Base-by-base conservation (phyloP, 768 basidiomycete species). In the Naematelia encephala region DNA sequence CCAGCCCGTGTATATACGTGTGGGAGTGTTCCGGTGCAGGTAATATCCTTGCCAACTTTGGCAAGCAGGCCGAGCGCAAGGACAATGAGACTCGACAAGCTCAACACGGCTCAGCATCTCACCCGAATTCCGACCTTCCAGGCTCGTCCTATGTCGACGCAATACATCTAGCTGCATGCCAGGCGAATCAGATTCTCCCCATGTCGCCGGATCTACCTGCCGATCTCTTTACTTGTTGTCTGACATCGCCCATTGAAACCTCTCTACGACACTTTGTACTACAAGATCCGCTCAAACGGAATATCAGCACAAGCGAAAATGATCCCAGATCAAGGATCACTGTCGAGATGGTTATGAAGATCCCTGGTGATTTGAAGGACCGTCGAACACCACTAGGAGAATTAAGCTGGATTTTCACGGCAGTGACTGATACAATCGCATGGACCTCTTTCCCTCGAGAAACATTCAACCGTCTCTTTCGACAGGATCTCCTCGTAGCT, bases 1-100 rank as follows among this genome's bases (percentile, higher is more conserved):
- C 0, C 4, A 89, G 91, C 0, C 96, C 96, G 0, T 90, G 89
- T 27, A 90, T 98, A 26, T 98, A 93, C 75, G 90, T 99, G 54
- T 99, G 96, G 96, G 96, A 99, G 73, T 97, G 93, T 75, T 93
- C 91, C 1, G 90, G 90, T n/a, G 94, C 96, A 1, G 96, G 96
- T 0, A 85, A 97, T 77, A 85, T 98, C 44, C 80, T 98, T 27
- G 82, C 84, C 54, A 98, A 96, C 78, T 96, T 94, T 78, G 89
- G 88, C 51, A 78, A 80, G 59, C 74, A 76, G 45, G 75, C 77
- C 29, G 72, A 75, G 47, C 66, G 77, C 28, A 76, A 79, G 14
- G 78, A 79, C 60, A 71, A 70, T 25, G 79, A 78, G 47, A 69
- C 70, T 16, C 60, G 71, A 29, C 58, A 60, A 26, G 66, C 58